These are phyloP conservation scores for Sporothrix sp. DNA, from an alignment of 2,329 filamentous ascomycete species.

Conservation along the genomic window DNA sequence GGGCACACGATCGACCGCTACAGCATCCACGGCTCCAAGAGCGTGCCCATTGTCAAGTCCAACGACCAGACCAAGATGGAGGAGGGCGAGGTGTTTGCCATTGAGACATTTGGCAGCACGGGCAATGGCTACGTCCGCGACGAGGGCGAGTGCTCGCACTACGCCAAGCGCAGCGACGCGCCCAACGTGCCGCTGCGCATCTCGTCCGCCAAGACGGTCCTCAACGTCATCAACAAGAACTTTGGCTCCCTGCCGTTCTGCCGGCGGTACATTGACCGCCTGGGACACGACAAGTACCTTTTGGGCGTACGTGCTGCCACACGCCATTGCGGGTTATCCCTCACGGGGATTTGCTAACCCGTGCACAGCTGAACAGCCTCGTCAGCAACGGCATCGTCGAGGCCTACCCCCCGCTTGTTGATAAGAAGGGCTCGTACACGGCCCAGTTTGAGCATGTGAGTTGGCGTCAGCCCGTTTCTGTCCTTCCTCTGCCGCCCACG, in stretches of 20 bases:
- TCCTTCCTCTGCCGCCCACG: background rate
- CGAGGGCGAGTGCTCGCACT: slow-evolving; percentile 85
- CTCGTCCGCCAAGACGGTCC: slow-evolving; percentile 71
- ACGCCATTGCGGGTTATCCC: background rate
- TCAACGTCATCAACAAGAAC: slow-evolving; percentile 90
- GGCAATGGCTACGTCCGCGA: slow-evolving; percentile 81
- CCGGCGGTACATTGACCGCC: slow-evolving; percentile 76
- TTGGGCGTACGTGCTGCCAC: slow-evolving; percentile 54
- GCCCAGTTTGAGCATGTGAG: slow-evolving; percentile 91
- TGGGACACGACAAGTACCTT: slow-evolving; percentile 93
- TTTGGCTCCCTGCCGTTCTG: slow-evolving; percentile 91
- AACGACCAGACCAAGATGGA: slow-evolving; percentile 92
- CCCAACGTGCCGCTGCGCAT: slow-evolving; percentile 67
- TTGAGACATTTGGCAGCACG: slow-evolving; percentile 92
- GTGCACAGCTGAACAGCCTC: slow-evolving; percentile 65
- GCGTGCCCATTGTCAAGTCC: slow-evolving; percentile 86
- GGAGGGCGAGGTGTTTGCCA: slow-evolving; percentile 89
- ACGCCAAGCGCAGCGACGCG: slow-evolving; percentile 64
- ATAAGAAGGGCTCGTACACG: slow-evolving; percentile 90
- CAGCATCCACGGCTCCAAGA: slow-evolving; percentile 86
- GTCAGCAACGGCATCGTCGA: slow-evolving; percentile 78
- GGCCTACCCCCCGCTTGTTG: slow-evolving; percentile 78
- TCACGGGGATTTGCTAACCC: background rate
- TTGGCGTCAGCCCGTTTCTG: slow-evolving; percentile 18
- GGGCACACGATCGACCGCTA: slow-evolving; percentile 86